Conservation (phyloP, 768 basidiomycete species). For the Termitomyces sp. region DNA sequence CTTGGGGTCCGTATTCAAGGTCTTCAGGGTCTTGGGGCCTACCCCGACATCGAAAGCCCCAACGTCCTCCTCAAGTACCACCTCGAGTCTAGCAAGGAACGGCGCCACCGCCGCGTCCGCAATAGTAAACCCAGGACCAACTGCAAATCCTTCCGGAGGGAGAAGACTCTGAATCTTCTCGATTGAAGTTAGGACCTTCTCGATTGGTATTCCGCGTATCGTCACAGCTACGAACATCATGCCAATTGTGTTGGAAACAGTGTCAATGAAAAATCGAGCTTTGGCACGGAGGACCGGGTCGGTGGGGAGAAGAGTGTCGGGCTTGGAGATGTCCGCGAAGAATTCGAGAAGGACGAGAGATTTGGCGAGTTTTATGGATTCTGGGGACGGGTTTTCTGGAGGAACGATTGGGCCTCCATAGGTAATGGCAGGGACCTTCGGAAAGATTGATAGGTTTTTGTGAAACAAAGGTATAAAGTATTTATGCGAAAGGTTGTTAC, state of each 20-base stretch:
- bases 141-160: conserved; percentile 40
- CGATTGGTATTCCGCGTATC: conserved; percentile 33
- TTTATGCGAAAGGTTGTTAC: conserved; percentile 28
- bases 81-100: conserved; percentile 50
- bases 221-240: conserved; percentile 33
- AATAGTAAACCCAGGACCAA: conserved; percentile 45
- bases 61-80: conserved; percentile 42
- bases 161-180: conserved; percentile 47
- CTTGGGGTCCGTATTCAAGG: conserved; percentile 36
- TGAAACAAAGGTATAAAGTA: not conserved
- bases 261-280: conserved; percentile 60
- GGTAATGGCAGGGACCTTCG: conserved; percentile 51
- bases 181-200: conserved; percentile 35
- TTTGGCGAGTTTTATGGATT: conserved; percentile 58
- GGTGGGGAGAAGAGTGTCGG: conserved; percentile 44
- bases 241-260: conserved; percentile 40
- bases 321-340: conserved; percentile 48
- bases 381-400: conserved; percentile 52
- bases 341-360: conserved; percentile 65
- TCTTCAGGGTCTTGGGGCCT: conserved; percentile 38
- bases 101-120: conserved; percentile 61
- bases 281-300: conserved; percentile 55
- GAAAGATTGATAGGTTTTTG: too few species aligned
- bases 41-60: conserved; percentile 46
- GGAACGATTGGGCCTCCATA: conserved; percentile 57